Evolutionary conservation across 345 rosid genomes (phyloP).

Genomic region (Eucalyptus caleyi): DNA sequence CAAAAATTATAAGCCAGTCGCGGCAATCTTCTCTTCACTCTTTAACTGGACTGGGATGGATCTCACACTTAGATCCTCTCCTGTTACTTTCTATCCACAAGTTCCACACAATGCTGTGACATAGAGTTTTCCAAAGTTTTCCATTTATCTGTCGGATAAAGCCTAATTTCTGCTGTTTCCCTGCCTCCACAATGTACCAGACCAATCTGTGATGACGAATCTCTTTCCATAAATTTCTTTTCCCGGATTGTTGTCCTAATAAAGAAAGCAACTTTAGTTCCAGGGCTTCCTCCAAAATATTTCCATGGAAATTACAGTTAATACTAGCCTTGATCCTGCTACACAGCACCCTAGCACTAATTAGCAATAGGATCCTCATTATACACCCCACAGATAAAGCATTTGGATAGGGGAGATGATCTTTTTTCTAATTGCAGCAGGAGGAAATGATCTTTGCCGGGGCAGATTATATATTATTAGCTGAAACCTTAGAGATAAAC

Average conservation of each 20-base stretch:
- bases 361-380: neutral
- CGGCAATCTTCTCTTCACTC: neutral
- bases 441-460: neutral
- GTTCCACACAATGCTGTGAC: neutral
- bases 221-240: neutral
- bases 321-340: neutral
- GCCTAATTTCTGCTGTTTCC: neutral
- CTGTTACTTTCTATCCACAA: neutral
- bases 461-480: neutral
- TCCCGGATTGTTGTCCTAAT: neutral
- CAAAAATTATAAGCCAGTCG: neutral
- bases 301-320: neutral
- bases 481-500: neutral
- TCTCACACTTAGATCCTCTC: neutral
- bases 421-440: neutral
- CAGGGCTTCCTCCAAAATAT: neutral
- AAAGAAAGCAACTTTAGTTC: neutral
- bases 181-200: neutral
- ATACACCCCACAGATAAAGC: neutral
- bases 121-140: neutral
- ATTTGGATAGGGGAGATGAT: neutral
- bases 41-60: neutral
- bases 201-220: neutral
- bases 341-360: neutral
- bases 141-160: neutral